Evolutionary conservation across 2,329 filamentous ascomycete species (phyloP).

Genomic region (Venturiaceae sp.): DNA sequence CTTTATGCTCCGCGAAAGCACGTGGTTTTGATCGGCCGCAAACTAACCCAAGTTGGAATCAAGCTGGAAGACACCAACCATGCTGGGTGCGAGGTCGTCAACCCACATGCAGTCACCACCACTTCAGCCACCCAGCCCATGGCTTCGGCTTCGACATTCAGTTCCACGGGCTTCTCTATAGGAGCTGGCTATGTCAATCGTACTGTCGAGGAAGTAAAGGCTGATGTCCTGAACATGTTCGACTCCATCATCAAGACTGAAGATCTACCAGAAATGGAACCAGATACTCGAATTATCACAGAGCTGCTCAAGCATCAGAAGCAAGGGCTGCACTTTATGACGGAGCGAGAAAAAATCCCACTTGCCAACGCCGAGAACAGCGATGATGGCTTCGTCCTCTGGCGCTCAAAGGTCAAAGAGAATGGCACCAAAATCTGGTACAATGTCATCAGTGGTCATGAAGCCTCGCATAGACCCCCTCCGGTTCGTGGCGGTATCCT

Average conservation of each 20-base stretch:
- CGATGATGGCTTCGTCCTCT: conserved; percentile 61
- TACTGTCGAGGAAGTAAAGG: conserved; percentile 77
- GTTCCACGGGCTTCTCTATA: not conserved
- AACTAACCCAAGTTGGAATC: not conserved
- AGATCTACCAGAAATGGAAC: conserved; percentile 64
- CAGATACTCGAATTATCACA: conserved; percentile 52
- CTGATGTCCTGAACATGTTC: conserved; percentile 79
- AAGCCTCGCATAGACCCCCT: conserved; percentile 16
- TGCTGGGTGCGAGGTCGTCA: not conserved
- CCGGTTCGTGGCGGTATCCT: conserved; percentile 34
- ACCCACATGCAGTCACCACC: not conserved
- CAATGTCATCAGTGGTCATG: conserved; percentile 76
- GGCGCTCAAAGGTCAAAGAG: conserved; percentile 52
- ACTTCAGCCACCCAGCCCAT: not conserved
- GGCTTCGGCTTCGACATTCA: not conserved
- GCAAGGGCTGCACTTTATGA: conserved; percentile 83
- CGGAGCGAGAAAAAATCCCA: conserved; percentile 57
- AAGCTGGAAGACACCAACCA: not conserved
- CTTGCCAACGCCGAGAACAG: conserved; percentile 47
- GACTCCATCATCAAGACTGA: conserved; percentile 71
- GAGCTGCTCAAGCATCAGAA: conserved; percentile 76
- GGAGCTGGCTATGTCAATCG: conserved; percentile 26
- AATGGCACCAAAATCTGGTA: conserved; percentile 56
- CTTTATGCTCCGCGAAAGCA: conserved; percentile 3
- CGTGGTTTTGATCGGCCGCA: not conserved